Conservation (phyloP, 2,329 filamentous ascomycete species). For the Fusarium sp. region DNA sequence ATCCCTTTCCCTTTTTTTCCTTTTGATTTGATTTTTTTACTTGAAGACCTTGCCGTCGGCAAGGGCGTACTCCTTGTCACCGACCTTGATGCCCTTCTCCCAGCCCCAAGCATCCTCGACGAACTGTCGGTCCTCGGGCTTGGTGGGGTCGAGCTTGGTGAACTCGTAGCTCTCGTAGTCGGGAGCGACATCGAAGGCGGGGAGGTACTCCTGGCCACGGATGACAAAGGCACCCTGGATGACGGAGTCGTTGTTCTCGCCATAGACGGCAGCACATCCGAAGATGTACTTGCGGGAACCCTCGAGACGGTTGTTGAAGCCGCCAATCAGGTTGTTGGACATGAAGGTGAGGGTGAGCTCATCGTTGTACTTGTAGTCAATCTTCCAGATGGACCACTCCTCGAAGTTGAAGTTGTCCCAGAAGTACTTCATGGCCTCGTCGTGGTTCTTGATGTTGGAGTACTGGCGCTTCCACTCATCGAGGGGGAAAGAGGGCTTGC, state of each 20-base stretch:
- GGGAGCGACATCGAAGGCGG: slow-evolving; percentile 96
- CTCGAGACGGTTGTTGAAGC: slow-evolving; percentile 98
- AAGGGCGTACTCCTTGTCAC: slow-evolving; percentile 90
- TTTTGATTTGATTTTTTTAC: slow-evolving; percentile 65
- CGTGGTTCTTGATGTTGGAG: slow-evolving; percentile 90
- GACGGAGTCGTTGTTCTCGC: slow-evolving; percentile 87
- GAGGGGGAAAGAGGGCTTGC: slow-evolving; percentile 82
- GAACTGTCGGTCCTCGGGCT: slow-evolving; percentile 85
- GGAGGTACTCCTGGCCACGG: slow-evolving; percentile 86
- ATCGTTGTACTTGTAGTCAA: slow-evolving; percentile 99
- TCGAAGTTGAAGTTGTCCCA: slow-evolving; percentile 95
- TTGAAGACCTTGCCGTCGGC: slow-evolving; percentile 99
- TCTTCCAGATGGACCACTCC: slow-evolving; percentile 95
- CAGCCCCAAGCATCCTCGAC: slow-evolving; percentile 91
- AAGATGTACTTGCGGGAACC: slow-evolving; percentile 98
- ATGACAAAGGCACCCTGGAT: slow-evolving; percentile 95
- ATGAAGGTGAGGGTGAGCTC: slow-evolving; percentile 99
- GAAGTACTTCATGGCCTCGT: slow-evolving; percentile 91
- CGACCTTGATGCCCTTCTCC: slow-evolving; percentile 84
- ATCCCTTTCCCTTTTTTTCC: slow-evolving; percentile 34
- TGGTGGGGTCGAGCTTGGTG: slow-evolving; percentile 93
- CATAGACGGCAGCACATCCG: slow-evolving; percentile 90
- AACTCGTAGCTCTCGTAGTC: slow-evolving; percentile 98
- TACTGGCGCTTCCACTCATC: slow-evolving; percentile 99
- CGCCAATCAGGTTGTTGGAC: slow-evolving; percentile 98